Conservation (phyloP, 2,329 filamentous ascomycete genomes). For the Ascochyta viciae-villosae region DNA sequence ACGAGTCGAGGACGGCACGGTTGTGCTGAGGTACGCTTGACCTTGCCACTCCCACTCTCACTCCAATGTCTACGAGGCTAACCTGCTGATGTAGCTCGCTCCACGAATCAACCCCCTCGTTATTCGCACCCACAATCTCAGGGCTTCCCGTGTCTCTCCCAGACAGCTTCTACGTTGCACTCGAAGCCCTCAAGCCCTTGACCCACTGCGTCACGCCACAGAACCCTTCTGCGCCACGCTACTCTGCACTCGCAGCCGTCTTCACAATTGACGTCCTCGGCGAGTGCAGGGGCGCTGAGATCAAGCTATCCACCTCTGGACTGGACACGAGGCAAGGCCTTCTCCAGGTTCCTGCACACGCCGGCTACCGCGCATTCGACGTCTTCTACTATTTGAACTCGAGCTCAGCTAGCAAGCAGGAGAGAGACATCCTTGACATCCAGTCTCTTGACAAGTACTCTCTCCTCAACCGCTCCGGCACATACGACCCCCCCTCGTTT, state of each 20-base stretch:
- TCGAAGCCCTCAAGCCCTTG: conserved; percentile 86
- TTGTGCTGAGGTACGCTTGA: conserved; percentile 77
- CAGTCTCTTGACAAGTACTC: conserved; percentile 78
- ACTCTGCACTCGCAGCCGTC: conserved; percentile 80
- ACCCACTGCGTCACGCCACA: conserved; percentile 84
- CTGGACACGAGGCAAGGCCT: conserved; percentile 85
- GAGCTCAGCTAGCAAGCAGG: conserved; percentile 85
- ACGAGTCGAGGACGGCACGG: conserved; percentile 92
- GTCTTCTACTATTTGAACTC: conserved; percentile 97
- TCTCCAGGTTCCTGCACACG: conserved; percentile 77
- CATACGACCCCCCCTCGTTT: conserved; percentile 85
- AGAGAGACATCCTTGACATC: conserved; percentile 86
- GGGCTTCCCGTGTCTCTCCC: conserved; percentile 83
- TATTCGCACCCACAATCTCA: conserved; percentile 81
- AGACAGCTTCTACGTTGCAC: conserved; percentile 74
- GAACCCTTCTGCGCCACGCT: conserved; percentile 83
- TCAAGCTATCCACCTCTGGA: conserved; percentile 84
- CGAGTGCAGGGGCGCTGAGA: conserved; percentile 74
- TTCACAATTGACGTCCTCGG: conserved; percentile 84
- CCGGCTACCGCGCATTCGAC: conserved; percentile 91
- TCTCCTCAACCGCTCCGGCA: conserved; percentile 81
- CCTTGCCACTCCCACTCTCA: background rate
- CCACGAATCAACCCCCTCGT: conserved; percentile 84
- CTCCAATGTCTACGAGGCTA: background rate
- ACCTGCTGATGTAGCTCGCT: conserved; percentile 70